Evolutionary conservation across 2,329 filamentous ascomycete species (phyloP), one percentile per base, ranked within the genome.

Genomic region (Arthrinium phaeospermum): DNA sequence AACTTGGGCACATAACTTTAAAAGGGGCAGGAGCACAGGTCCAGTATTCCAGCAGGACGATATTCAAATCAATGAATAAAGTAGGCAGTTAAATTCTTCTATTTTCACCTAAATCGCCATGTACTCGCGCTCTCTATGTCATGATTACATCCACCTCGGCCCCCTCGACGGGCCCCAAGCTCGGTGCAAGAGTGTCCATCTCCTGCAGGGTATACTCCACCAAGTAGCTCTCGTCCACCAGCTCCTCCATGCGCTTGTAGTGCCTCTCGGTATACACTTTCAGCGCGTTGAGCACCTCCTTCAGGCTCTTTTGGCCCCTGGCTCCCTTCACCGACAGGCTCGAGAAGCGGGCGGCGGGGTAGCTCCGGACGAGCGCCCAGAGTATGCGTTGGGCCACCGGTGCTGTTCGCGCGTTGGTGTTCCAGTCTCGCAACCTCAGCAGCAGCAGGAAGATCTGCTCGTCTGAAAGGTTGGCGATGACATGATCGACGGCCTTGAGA

Each of bases 211-310:
- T 97, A 88, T 97, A 98, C 82, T 98, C 94, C 53, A 98, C 90
- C 78, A 99, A 83, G 83, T 95, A 98, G 80, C 95, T 97, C 85
- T 98, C 96, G 80, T 98, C 96, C 53, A 95, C 91, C 77, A 98
- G 85, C 79, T 97, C 96, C 81, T 98, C 95, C 77, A 96, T 89
- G 71, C 96, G 89, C 82, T 92, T 93, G 82, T 97, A 98, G 82
- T 99, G 96, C 75, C 95, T 89, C 82, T 98, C 95, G 0, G 95
- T 98, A 81, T 99, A 98, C 22, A 93, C 93, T 77, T 91, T 92
- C 72, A 99, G 86, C n/a, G 92, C 96, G 76, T 96, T 93, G 51
- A 98, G 82, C 4, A 99, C 91, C 78, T 98, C 95, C 80, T 93
- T 93, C 78, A 98, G 81, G 75, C 91, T 93, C 80, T 89, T 88